Conservation (phyloP, 768 basidiomycete species). For the Termitomyces titanicus region DNA sequence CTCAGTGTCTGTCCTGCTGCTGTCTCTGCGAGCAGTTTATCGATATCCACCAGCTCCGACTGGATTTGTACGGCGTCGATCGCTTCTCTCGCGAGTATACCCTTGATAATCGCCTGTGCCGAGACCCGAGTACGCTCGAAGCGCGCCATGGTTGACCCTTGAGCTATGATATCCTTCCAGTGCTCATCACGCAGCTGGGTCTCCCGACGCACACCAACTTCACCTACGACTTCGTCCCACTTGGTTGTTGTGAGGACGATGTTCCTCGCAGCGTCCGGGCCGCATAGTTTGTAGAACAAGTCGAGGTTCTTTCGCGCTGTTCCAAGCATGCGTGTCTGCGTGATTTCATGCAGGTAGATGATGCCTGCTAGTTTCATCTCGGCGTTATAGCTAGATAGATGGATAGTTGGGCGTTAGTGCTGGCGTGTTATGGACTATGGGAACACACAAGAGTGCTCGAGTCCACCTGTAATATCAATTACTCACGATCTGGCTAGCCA, state of each 20-base stretch:
- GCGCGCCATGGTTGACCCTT: constrained; percentile 3
- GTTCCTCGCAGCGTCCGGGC: constrained; percentile 4
- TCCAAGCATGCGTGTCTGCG: constrained; percentile 9
- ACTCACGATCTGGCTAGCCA: constrained; percentile 17
- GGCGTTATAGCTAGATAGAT: constrained; percentile 5
- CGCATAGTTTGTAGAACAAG: constrained; percentile 12
- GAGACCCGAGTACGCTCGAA: constrained; percentile 2
- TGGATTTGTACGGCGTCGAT: constrained; percentile 23
- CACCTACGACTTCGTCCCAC: constrained; percentile 5
- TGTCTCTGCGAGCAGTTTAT: constrained; percentile 24
- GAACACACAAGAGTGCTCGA: neutral
- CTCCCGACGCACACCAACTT: constrained; percentile 5
- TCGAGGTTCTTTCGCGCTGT: constrained; percentile 16
- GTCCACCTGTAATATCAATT: neutral
- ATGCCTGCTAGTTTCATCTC: constrained; percentile 14
- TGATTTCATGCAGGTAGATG: constrained; percentile 16
- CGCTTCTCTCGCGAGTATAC: constrained; percentile 5
- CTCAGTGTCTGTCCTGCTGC: constrained; percentile 27
- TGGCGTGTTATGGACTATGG: neutral
- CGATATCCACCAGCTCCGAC: constrained; percentile 27
- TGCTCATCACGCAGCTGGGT: constrained; percentile 1
- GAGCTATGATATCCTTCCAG: constrained; percentile 4
- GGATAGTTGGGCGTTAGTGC: neutral
- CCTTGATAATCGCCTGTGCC: constrained; percentile 3
- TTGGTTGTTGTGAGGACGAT: constrained; percentile 15